A percentile compares a stretch with the other conserved stretches of the same genome.
phyloP scores from a whole-genome alignment of 768 basidiomycete species.

The Collybia sordida region DNA sequence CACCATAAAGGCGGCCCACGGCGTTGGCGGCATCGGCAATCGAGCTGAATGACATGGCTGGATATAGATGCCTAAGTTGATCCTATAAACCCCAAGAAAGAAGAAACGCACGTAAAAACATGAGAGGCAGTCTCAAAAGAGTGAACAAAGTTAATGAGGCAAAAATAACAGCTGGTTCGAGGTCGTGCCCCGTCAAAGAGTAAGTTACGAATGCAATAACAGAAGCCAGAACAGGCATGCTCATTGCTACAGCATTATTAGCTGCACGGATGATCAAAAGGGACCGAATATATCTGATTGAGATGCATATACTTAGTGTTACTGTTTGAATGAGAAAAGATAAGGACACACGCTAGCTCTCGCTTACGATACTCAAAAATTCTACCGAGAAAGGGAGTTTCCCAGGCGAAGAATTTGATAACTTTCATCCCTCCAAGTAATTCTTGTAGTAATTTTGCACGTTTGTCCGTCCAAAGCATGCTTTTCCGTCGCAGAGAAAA shows the following conservation, averaged over 20 bases:
- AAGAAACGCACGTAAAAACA: conserved; percentile 55
- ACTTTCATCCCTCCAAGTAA: conserved; percentile 87
- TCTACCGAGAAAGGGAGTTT: conserved; percentile 73
- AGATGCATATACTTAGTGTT: conserved; percentile 1
- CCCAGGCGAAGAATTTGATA: conserved; percentile 93
- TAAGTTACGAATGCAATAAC: conserved; percentile 80
- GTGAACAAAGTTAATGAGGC: conserved; percentile 85
- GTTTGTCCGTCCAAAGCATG: conserved; percentile 90
- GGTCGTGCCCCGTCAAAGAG: conserved; percentile 63
- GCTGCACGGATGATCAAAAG: conserved; percentile 66
- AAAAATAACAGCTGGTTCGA: conserved; percentile 76
- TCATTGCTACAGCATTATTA: conserved; percentile 66
- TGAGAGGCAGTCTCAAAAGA: conserved; percentile 76
- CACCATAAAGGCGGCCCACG: conserved; percentile 67
- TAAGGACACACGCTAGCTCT: conserved; percentile 60
- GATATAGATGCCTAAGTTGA: neutral
- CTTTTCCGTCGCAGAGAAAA: conserved; percentile 68
- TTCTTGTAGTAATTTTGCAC: conserved; percentile 88
- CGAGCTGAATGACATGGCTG: conserved; percentile 71
- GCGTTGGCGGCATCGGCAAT: conserved; percentile 87
- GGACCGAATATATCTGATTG: conserved; percentile 58
- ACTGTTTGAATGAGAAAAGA: neutral
- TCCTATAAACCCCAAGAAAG: neutral
- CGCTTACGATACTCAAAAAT: conserved; percentile 67
- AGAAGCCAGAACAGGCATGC: conserved; percentile 76